Conservation (phyloP, 192 early-diverging fungal species). For the Glomus cerebriforme region DNA sequence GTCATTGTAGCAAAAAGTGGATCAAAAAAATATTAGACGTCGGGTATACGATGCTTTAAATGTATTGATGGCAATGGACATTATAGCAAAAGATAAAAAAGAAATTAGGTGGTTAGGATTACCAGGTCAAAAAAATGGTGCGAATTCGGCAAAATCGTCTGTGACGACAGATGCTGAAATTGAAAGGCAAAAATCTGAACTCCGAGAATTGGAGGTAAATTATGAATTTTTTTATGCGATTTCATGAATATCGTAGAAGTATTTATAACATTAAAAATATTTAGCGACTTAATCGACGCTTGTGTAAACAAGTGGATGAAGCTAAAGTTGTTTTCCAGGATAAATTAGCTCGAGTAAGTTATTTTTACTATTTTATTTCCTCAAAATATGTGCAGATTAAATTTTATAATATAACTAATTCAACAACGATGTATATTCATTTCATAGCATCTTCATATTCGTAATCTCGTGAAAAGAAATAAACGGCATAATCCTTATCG, state of each 20-base stretch:
- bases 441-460: constrained; percentile 20
- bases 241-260: background rate
- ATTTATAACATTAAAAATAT: background rate
- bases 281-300: constrained; percentile 2
- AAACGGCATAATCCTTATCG: background rate
- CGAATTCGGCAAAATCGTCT: constrained; percentile 6
- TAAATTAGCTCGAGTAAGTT: constrained; percentile 16
- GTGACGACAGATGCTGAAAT: constrained; percentile 26
- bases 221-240: background rate
- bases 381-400: no score
- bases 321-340: constrained; percentile 2
- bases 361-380: background rate
- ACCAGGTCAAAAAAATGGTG: constrained; percentile 37
- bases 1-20: constrained; percentile 37
- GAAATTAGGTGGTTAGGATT: constrained; percentile 68
- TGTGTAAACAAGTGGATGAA: background rate
- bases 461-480: constrained; percentile 23
- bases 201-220: constrained; percentile 26
- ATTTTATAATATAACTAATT: no score
- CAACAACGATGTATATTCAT: background rate
- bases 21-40: constrained; percentile 67
- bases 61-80: constrained; percentile 63
- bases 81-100: constrained; percentile 66
- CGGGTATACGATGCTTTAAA: constrained; percentile 76
- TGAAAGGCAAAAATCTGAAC: constrained; percentile 29